Conservation (phyloP, 441 rosid genomes). For the Macaranga tanarius region DNA sequence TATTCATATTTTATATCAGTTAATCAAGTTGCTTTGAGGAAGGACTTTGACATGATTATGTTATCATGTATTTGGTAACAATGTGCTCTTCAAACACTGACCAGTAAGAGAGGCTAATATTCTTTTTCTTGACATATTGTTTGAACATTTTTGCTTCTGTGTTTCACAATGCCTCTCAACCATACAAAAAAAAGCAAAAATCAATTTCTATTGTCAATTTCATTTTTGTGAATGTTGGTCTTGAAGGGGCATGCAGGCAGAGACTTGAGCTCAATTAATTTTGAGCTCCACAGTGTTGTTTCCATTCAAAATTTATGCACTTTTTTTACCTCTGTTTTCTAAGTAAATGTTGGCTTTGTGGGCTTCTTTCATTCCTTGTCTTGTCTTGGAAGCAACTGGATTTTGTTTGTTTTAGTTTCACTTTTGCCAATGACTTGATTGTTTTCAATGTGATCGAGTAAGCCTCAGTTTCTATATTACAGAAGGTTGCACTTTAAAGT, state of each 20-base stretch:
- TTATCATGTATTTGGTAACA: neutral
- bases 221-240: no score
- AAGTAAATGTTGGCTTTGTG: neutral
- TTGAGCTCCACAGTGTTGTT: neutral
- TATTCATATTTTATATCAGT: conserved; percentile 26
- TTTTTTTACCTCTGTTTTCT: neutral
- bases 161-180: no score
- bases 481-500: neutral
- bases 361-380: neutral
- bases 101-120: neutral
- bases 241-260: neutral
- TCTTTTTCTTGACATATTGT: neutral
- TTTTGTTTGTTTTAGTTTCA: neutral
- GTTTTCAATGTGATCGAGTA: neutral
- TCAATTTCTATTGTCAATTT: no score
- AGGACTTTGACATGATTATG: neutral
- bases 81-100: neutral
- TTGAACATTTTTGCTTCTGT: neutral
- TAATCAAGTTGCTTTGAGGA: neutral
- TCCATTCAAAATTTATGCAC: neutral
- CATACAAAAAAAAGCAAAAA: no score
- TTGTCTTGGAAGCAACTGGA: neutral
- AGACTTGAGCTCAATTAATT: no score
- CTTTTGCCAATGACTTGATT: neutral
- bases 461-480: neutral